phyloP scores from a whole-genome alignment of 345 rosid genomes.

The Eucalyptus coolabah region DNA sequence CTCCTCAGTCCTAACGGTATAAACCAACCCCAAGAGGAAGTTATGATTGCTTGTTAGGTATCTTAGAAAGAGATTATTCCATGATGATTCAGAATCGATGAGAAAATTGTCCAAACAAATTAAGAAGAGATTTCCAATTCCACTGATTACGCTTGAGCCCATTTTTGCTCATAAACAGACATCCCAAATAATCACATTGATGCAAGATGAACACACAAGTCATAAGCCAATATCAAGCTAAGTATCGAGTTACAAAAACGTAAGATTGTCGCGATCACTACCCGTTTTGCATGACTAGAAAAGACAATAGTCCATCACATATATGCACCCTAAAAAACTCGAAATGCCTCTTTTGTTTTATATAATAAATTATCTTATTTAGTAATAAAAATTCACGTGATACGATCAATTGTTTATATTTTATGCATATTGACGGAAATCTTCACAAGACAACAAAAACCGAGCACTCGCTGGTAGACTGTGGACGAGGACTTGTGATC shows the following conservation, averaged over 20 bases:
- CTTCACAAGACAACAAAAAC: background rate
- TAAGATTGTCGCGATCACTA: accelerated
- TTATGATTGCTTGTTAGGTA: background rate
- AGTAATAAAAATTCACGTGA: background rate
- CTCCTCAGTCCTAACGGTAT: background rate
- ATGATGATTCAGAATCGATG: background rate
- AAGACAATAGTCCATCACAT: background rate
- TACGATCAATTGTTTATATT: background rate
- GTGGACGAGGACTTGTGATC: background rate
- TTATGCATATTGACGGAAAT: background rate
- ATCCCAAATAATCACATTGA: background rate
- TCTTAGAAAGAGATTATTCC: background rate
- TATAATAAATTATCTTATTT: background rate
- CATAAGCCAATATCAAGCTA: background rate
- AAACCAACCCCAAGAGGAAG: background rate
- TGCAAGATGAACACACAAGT: background rate
- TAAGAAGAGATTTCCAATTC: background rate
- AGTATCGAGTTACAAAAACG: background rate
- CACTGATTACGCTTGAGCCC: background rate
- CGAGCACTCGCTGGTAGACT: background rate
- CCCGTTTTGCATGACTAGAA: background rate
- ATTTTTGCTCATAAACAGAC: background rate
- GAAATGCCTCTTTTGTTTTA: background rate
- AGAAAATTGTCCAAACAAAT: background rate
- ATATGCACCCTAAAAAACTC: background rate